These are phyloP conservation scores for Thermothielavioides terrestris DNA, from an alignment of 495 filamentous ascomycete species.

Conservation along the genomic window DNA sequence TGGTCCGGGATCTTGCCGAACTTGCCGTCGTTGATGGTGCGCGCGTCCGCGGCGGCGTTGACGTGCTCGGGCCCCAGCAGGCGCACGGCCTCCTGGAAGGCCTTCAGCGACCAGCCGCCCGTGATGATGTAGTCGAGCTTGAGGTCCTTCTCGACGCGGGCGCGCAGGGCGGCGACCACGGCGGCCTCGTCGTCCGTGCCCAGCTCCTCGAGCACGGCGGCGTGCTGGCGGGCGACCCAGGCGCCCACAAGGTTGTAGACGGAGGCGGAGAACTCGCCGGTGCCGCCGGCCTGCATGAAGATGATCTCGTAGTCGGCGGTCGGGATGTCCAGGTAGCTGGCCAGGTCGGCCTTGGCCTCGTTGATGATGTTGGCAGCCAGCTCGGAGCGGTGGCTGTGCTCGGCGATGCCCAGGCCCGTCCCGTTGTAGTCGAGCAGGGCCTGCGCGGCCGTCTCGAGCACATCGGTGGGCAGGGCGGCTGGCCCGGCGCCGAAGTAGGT, in stretches of 20 bases:
- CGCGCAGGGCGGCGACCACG: constrained; percentile 48
- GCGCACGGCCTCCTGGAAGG: constrained; percentile 72
- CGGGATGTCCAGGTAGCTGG: constrained; percentile 62
- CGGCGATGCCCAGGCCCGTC: constrained; percentile 71
- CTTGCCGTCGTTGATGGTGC: constrained; percentile 66
- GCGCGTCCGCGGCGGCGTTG: constrained; percentile 67
- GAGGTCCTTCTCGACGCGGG: constrained; percentile 54
- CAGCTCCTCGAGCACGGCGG: constrained; percentile 30
- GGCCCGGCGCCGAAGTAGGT: constrained; percentile 73
- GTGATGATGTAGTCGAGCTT: constrained; percentile 87
- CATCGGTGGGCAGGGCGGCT: constrained; percentile 66
- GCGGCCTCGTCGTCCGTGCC: constrained; percentile 38
- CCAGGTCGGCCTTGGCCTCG: constrained; percentile 55
- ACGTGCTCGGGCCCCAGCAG: constrained; percentile 69
- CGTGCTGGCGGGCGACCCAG: constrained; percentile 62
- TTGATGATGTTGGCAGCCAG: constrained; percentile 63
- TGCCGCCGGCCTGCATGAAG: constrained; percentile 79
- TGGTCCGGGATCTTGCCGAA: constrained; percentile 77
- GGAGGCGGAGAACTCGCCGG: constrained; percentile 70
- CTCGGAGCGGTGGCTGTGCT: constrained; percentile 83
- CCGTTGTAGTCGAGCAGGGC: constrained; percentile 76
- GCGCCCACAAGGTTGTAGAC: constrained; percentile 72
- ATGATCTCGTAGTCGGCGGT: constrained; percentile 62
- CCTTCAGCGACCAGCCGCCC: constrained; percentile 88
- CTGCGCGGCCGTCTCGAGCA: constrained; percentile 63